phyloP scores from a whole-genome alignment of 345 rosid genomes.

The Acer negundo region DNA sequence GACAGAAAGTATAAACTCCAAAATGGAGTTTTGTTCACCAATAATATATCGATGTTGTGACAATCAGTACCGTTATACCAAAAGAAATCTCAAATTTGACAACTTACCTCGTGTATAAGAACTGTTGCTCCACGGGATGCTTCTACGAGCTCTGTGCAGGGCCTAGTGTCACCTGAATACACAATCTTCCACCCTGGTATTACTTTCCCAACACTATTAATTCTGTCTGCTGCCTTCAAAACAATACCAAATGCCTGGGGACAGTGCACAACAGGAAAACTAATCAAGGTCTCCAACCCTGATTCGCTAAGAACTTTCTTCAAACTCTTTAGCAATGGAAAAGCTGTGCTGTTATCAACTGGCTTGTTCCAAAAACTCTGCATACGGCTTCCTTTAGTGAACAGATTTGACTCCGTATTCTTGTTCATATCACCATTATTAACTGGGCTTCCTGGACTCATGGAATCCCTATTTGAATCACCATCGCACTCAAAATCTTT shows the following conservation, averaged over 20 bases:
- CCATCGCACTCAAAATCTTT: constrained; percentile 41
- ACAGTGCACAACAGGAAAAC: constrained; percentile 95
- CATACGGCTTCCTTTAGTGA: constrained; percentile 67
- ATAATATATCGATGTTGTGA: not conserved
- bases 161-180: constrained; percentile 96
- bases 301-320: constrained; percentile 60
- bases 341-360: constrained; percentile 40
- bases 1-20: not conserved
- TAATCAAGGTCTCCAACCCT: constrained; percentile 65
- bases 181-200: constrained; percentile 96
- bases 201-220: constrained; percentile 57
- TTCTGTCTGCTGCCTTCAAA: constrained; percentile 71
- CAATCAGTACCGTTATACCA: not conserved
- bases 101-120: constrained; percentile 87
- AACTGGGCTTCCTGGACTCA: constrained; percentile 30
- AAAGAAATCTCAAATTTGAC: not conserved
- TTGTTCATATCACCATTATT: constrained; percentile 14
- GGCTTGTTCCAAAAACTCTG: constrained; percentile 68
- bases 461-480: constrained; percentile 27
- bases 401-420: constrained; percentile 46
- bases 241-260: constrained; percentile 85
- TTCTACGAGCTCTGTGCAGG: constrained; percentile 70
- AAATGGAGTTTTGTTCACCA: not conserved
- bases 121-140: constrained; percentile 81
- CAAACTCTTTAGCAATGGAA: constrained; percentile 51